Evolutionary conservation across 805 yeast species (phyloP).

Genomic region (Ogataea pini): DNA sequence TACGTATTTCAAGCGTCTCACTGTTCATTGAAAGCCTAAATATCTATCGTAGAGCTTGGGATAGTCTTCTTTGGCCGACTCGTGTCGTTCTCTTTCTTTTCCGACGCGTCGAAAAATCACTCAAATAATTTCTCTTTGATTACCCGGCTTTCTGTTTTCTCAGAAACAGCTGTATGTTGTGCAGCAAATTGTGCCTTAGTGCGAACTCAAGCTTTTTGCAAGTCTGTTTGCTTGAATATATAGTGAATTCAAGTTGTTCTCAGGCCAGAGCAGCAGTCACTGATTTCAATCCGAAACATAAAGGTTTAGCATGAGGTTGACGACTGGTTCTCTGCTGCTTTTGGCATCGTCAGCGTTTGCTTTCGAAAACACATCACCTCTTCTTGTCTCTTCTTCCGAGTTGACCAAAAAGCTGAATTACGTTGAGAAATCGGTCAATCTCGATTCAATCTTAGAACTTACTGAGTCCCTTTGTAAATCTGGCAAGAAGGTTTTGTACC

Average conservation of each 20-base stretch:
- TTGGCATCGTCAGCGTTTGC: conserved; percentile 21
- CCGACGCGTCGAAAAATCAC: conserved; percentile 5
- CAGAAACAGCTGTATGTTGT: not conserved
- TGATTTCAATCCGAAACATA: not conserved
- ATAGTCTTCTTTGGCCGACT: not conserved
- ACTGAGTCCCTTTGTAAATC: conserved; percentile 21
- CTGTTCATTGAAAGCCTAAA: not conserved
- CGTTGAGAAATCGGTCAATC: conserved; percentile 16
- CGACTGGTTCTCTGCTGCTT: conserved; percentile 2
- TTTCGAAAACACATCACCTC: conserved; percentile 36
- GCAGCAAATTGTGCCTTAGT: conserved; percentile 1
- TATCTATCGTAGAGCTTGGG: not conserved
- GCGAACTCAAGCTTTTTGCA: not conserved
- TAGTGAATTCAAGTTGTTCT: not conserved
- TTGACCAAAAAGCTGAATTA: conserved; percentile 16
- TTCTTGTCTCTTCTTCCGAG: conserved; percentile 24
- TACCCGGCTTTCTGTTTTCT: not conserved
- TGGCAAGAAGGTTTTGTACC: conserved; percentile 13
- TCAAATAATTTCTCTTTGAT: not conserved
- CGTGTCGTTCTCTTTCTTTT: not conserved
- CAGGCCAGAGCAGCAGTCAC: not conserved
- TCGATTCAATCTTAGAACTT: conserved; percentile 11
- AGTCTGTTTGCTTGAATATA: not conserved
- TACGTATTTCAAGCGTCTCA: not conserved
- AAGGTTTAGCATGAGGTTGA: conserved; percentile 9